Conservation (phyloP, 2,329 filamentous ascomycete species). For the Scytalidium lignicola region DNA sequence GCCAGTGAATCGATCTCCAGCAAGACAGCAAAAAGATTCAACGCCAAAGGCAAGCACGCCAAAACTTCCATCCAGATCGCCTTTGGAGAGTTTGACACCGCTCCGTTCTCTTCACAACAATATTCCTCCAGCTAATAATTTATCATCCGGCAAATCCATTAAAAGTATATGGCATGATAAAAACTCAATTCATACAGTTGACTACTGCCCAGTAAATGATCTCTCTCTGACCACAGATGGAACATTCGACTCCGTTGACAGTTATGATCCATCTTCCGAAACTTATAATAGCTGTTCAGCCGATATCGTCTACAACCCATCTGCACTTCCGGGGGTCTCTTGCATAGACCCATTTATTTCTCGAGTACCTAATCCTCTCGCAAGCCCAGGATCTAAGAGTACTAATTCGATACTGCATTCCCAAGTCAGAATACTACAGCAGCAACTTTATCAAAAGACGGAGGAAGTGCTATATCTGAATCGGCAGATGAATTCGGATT, state of each 20-base stretch:
- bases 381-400: constrained; percentile 1
- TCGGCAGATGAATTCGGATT: constrained; percentile 40
- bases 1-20: constrained; percentile 18
- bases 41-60: background rate
- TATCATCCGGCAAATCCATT: background rate
- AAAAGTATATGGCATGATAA: background rate
- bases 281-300: background rate
- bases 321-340: background rate
- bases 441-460: constrained; percentile 37
- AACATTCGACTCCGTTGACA: background rate
- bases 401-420: constrained; percentile 35
- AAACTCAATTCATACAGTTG: background rate
- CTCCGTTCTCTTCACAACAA: background rate
- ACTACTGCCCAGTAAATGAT: background rate
- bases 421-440: constrained; percentile 45
- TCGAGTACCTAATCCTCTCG: constrained; percentile 2
- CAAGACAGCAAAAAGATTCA: constrained; percentile 11
- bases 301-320: background rate
- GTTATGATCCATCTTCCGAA: background rate
- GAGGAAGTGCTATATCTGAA: constrained; percentile 43
- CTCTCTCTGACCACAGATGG: background rate
- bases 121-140: background rate
- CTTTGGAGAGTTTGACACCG: background rate
- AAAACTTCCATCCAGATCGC: background rate
- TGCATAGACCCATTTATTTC: background rate